phyloP scores from a whole-genome alignment of 2,329 filamentous ascomycete genomes.

The Cryphonectria parasitica region DNA sequence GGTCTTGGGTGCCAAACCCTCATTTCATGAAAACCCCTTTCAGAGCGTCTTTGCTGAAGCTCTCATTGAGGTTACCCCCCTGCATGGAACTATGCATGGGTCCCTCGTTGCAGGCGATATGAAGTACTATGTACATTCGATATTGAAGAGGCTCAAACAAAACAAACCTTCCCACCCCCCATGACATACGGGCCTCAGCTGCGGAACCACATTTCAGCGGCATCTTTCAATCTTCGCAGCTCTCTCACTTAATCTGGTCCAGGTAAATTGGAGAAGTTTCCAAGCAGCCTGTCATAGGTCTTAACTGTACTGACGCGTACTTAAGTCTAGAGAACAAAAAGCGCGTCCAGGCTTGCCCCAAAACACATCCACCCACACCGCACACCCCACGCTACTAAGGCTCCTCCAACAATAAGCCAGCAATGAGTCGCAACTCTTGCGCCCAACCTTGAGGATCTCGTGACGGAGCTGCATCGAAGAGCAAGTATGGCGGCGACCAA shows the following conservation, averaged over 20 bases:
- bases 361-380: constrained; percentile 20
- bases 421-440: constrained; percentile 27
- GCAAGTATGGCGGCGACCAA: constrained; percentile 45
- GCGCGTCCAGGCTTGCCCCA: constrained; percentile 13
- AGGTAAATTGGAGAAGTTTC: background rate
- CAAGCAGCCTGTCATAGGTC: background rate
- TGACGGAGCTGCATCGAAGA: constrained; percentile 23
- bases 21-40: background rate
- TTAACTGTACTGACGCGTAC: constrained; percentile 14
- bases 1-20: background rate
- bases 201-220: background rate
- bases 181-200: background rate
- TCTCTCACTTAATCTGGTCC: background rate
- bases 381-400: constrained; percentile 18
- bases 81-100: background rate
- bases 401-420: constrained; percentile 12
- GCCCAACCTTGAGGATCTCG: constrained; percentile 20
- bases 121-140: constrained; percentile 1
- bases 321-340: background rate
- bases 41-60: background rate
- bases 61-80: background rate
- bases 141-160: background rate
- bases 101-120: background rate
- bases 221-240: background rate
- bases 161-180: constrained; percentile 1